A percentile compares a stretch with the other conserved stretches of the same genome.
Conservation (phyloP, 768 basidiomycete genomes). For the Rhodotorula taiwanensis region DNA sequence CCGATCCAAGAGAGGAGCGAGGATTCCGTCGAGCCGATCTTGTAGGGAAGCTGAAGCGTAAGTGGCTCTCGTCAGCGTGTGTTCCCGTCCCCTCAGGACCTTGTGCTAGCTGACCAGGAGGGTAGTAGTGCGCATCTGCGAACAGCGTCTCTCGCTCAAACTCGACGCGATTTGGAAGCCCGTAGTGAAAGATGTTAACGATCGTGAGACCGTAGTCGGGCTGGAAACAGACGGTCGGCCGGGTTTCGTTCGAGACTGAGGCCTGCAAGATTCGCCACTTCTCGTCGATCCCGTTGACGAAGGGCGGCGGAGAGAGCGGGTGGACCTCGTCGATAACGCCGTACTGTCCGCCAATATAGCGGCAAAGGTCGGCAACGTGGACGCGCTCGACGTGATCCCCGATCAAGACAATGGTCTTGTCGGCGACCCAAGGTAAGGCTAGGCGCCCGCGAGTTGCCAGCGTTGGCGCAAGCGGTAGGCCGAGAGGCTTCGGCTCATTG, state of each 20-base stretch:
- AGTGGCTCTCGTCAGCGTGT: background rate
- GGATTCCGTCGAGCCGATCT: conserved; percentile 32
- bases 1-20: conserved; percentile 25
- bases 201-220: conserved; percentile 27
- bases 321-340: conserved; percentile 23
- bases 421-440: conserved; percentile 21
- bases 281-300: conserved; percentile 36
- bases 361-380: conserved; percentile 34
- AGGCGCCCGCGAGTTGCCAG: background rate
- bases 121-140: conserved; percentile 26
- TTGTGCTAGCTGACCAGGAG: conserved; percentile 17
- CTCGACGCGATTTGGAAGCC: conserved; percentile 29
- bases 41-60: conserved; percentile 20
- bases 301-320: conserved; percentile 30
- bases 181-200: conserved; percentile 31
- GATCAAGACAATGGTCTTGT: conserved; percentile 33
- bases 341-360: conserved; percentile 28
- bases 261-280: conserved; percentile 4
- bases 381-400: conserved; percentile 35
- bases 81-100: too few species aligned
- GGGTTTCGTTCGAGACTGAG: conserved; percentile 7
- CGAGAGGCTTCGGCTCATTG: background rate
- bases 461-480: background rate
- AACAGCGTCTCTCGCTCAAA: conserved; percentile 33
- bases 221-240: conserved; percentile 32